Evolutionary conservation across 148 eudicot genomes (phyloP).

Genomic region (Fagopyrum esculentum): DNA sequence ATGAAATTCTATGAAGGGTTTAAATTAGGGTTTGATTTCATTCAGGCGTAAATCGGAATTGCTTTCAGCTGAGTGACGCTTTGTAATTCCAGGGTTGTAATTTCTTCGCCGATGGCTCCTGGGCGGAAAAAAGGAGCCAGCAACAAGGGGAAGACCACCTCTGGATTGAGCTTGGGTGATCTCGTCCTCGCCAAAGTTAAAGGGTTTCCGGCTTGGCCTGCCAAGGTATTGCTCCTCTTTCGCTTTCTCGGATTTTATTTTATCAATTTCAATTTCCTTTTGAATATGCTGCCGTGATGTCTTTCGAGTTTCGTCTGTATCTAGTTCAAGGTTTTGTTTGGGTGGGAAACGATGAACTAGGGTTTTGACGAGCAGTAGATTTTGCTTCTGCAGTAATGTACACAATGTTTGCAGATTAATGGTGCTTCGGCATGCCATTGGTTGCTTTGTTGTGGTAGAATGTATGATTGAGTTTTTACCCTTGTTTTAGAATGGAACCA

Average conservation of each 20-base stretch:
- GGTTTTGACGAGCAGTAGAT: neutral
- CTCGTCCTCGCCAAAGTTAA: slow-evolving; percentile 95
- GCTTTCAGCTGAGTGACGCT: neutral
- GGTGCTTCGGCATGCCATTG: neutral
- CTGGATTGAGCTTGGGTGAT: slow-evolving; percentile 68
- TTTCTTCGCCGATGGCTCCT: slow-evolving; percentile 54
- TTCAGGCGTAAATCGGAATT: neutral
- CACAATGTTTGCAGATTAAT: neutral
- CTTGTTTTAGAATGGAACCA: neutral
- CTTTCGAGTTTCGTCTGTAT: neutral
- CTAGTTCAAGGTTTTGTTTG: slow-evolving; percentile 7
- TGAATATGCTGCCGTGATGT: neutral
- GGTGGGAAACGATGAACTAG: neutral
- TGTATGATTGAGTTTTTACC: neutral
- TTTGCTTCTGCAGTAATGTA: neutral
- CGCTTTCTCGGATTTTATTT: neutral
- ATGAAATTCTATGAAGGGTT: neutral
- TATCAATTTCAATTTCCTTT: neutral
- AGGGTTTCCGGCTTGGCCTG: slow-evolving; percentile 96
- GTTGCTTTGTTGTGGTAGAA: neutral
- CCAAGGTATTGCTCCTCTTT: slow-evolving; percentile 45
- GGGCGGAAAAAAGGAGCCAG: slow-evolving; percentile 71
- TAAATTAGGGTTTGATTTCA: neutral
- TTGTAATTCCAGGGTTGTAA: neutral
- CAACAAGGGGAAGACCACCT: slow-evolving; percentile 37